A percentile compares a stretch with the other conserved stretches of the same genome.
These are phyloP conservation scores for Neonectria punicea DNA, from an alignment of 2,329 filamentous ascomycete species.

Conservation along the genomic window DNA sequence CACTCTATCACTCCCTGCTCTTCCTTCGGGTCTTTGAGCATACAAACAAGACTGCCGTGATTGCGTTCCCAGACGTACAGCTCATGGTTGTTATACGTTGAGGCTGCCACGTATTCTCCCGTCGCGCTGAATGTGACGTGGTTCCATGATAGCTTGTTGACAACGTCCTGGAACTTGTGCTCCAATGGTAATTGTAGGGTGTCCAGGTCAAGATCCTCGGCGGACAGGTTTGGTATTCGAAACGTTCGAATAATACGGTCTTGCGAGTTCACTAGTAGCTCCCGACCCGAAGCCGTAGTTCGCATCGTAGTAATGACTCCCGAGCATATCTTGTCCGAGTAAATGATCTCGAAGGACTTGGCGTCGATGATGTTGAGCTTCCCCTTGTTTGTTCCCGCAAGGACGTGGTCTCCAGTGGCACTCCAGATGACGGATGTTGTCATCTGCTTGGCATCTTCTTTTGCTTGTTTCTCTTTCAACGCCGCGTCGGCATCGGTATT, in stretches of 20 bases:
- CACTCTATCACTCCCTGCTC: slow-evolving; percentile 97
- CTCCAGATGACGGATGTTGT: slow-evolving; percentile 95
- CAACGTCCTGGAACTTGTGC: slow-evolving; percentile 98
- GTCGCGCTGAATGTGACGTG: slow-evolving; percentile 95
- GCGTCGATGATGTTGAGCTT: slow-evolving; percentile 96
- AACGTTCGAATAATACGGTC: slow-evolving; percentile 96
- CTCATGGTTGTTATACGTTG: slow-evolving; percentile 98
- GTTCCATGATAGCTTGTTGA: slow-evolving; percentile 96
- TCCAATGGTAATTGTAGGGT: slow-evolving; percentile 91
- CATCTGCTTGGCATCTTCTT: slow-evolving; percentile 93
- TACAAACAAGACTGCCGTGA: slow-evolving; percentile 93
- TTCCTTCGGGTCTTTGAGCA: slow-evolving; percentile 95
- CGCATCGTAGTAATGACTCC: slow-evolving; percentile 90
- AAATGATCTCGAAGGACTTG: slow-evolving; percentile 81
- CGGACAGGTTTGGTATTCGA: slow-evolving; percentile 81
- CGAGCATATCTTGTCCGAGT: slow-evolving; percentile 87
- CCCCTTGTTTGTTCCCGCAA: slow-evolving; percentile 93
- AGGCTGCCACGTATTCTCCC: slow-evolving; percentile 95
- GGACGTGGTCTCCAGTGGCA: slow-evolving; percentile 84
- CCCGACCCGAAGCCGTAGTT: slow-evolving; percentile 82
- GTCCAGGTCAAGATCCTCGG: slow-evolving; percentile 78
- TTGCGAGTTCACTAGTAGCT: slow-evolving; percentile 90
- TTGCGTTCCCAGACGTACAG: slow-evolving; percentile 98
- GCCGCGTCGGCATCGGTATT: slow-evolving; percentile 76
- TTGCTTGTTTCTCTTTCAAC: slow-evolving; percentile 82